Conservation (phyloP, 148 eudicot species). For the Fagopyrum tataricum region DNA sequence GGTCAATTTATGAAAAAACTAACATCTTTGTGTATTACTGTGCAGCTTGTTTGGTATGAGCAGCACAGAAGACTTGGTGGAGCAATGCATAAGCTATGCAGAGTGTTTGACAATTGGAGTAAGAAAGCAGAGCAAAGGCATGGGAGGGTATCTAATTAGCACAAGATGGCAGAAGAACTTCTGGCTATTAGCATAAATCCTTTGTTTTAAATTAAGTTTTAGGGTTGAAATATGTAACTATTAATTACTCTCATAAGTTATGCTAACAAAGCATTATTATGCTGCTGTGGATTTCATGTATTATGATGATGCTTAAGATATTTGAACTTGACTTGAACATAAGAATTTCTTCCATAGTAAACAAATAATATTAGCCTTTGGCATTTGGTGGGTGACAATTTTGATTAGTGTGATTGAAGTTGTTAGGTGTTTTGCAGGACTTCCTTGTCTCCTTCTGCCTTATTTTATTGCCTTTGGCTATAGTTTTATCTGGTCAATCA, state of each 20-base stretch:
- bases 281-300: neutral
- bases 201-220: neutral
- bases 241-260: neutral
- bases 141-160: slow-evolving; percentile 91
- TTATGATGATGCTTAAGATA: neutral
- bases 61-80: slow-evolving; percentile 75
- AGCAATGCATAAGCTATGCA: slow-evolving; percentile 72
- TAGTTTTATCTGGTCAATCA: neutral
- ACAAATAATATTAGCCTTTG: neutral
- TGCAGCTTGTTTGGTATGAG: slow-evolving; percentile 68
- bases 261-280: too few relatives aligned
- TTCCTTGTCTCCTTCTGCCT: neutral
- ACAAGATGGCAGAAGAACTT: slow-evolving; percentile 95
- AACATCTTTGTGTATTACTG: neutral
- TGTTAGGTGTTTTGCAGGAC: neutral
- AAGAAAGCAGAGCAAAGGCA: slow-evolving; percentile 76
- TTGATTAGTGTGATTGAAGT: slow-evolving; percentile 8
- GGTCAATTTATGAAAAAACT: too few relatives aligned
- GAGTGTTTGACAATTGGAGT: slow-evolving; percentile 93
- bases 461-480: slow-evolving; percentile 1
- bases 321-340: neutral
- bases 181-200: slow-evolving; percentile 80
- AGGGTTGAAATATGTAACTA: neutral
- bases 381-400: neutral
- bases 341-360: neutral